Evolutionary conservation across 371 early-diverging fungal genomes (phyloP).

Genomic region (Syncephalastrum racemosum): DNA sequence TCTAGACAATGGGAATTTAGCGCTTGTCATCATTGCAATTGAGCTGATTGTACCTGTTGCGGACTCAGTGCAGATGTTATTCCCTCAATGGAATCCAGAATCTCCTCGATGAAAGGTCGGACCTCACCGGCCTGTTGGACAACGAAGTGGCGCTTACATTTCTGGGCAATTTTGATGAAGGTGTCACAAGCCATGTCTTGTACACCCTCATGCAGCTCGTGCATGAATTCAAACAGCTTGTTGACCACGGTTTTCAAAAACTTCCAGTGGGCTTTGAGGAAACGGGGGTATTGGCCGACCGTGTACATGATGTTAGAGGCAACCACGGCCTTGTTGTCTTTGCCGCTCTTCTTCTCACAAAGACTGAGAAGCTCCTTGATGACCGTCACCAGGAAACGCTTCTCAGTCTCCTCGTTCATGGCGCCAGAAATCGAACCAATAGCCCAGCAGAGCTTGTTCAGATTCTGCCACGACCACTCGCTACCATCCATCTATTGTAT

Average conservation of each 20-base stretch:
- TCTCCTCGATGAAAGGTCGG: slow-evolving; percentile 93
- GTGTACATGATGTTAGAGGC: slow-evolving; percentile 99
- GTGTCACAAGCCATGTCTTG: slow-evolving; percentile 99
- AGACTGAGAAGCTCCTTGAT: slow-evolving; percentile 96
- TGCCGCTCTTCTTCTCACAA: slow-evolving; percentile 93
- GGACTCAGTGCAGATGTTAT: slow-evolving; percentile 89
- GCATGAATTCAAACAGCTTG: slow-evolving; percentile 99
- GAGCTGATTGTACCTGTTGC: slow-evolving; percentile 64
- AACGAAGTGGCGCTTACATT: slow-evolving; percentile 95
- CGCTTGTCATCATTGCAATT: background rate
- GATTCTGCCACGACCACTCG: slow-evolving; percentile 95
- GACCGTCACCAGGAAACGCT: slow-evolving; percentile 95
- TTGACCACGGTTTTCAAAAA: slow-evolving; percentile 99
- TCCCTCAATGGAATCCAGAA: slow-evolving; percentile 70
- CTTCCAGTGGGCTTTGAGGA: slow-evolving; percentile 98
- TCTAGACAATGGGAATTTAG: slow-evolving; percentile 33
- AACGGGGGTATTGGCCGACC: slow-evolving; percentile 98
- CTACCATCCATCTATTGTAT: slow-evolving; percentile 77
- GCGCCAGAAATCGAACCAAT: slow-evolving; percentile 98
- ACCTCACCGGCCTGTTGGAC: slow-evolving; percentile 82
- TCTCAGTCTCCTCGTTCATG: slow-evolving; percentile 96
- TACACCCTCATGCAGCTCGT: slow-evolving; percentile 99
- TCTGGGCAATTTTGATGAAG: slow-evolving; percentile 97
- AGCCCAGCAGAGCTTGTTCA: slow-evolving; percentile 99
- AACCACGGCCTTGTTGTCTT: slow-evolving; percentile 99